Conservation (phyloP, 2,329 filamentous ascomycete species). For the Aspergillus uvarum region DNA sequence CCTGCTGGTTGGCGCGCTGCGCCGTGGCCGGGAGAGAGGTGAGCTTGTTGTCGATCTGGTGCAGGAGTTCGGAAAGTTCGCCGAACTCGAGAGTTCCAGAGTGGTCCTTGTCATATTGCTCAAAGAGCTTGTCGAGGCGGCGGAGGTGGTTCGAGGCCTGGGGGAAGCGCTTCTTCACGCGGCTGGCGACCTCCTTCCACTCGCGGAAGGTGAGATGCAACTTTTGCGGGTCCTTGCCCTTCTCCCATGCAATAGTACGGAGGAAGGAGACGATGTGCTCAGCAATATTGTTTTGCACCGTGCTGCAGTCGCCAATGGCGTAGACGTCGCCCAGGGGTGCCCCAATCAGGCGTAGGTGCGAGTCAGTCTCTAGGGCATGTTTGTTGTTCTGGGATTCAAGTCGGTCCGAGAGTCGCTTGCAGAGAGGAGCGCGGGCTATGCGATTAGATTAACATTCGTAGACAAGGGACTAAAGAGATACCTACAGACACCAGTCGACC, state of each 20-base stretch:
- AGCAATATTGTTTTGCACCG: constrained; percentile 95
- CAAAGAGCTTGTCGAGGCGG: constrained; percentile 86
- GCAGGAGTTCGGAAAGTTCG: constrained; percentile 82
- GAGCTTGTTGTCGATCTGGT: constrained; percentile 91
- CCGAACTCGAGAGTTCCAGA: constrained; percentile 91
- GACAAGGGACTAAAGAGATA: constrained; percentile 2
- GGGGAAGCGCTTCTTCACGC: constrained; percentile 85
- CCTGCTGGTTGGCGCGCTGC: constrained; percentile 94
- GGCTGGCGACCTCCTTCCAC: constrained; percentile 80
- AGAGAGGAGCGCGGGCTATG: constrained; percentile 72
- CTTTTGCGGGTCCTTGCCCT: constrained; percentile 84
- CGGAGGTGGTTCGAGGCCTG: constrained; percentile 85
- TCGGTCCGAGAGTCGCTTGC: constrained; percentile 72
- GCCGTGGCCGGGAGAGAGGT: constrained; percentile 93
- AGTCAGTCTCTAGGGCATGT: constrained; percentile 91
- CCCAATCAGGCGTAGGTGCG: constrained; percentile 84
- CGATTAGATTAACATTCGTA: constrained; percentile 5
- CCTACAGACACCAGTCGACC: constrained; percentile 84
- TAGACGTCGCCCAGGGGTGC: constrained; percentile 93
- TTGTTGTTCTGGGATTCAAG: constrained; percentile 79
- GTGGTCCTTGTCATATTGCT: constrained; percentile 88
- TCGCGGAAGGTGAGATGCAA: constrained; percentile 82
- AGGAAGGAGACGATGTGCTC: constrained; percentile 90
- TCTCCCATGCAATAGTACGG: constrained; percentile 85
- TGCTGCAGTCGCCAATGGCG: constrained; percentile 91